Evolutionary conservation across 345 rosid species (phyloP).

Genomic region (Eucalyptus sp.): DNA sequence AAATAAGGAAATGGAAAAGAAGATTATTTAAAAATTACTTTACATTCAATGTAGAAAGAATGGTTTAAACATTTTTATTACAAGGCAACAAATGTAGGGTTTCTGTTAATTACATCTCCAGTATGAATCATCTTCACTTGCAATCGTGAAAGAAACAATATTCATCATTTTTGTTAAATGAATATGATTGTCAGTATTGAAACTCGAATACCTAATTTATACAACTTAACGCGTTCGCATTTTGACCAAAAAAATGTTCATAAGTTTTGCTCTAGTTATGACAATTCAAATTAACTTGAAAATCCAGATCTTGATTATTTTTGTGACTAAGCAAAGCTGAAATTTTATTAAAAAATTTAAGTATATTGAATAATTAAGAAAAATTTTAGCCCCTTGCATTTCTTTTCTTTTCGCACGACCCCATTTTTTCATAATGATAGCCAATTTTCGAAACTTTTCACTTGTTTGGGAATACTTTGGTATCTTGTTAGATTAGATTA

Average conservation of each 20-base stretch:
- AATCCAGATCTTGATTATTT: not conserved
- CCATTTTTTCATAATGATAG: not conserved
- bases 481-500: too few species aligned
- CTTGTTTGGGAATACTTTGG: too few species aligned
- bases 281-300: accelerated
- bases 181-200: accelerated
- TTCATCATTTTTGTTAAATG: not conserved
- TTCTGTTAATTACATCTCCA: not conserved
- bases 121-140: not conserved
- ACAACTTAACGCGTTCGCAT: accelerated
- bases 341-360: not conserved
- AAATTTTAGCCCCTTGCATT: not conserved
- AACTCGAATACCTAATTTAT: not conserved
- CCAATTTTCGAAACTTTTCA: not conserved
- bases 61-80: not conserved
- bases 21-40: not conserved
- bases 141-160: not conserved
- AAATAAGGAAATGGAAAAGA: not conserved
- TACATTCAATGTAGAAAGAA: not conserved
- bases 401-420: accelerated
- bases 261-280: not conserved
- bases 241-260: too few species aligned
- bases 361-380: not conserved
- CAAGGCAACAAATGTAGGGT: accelerated
- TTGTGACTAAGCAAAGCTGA: not conserved